Conservation (phyloP, 805 yeast species). For the Suhomyces canberraensis region DNA sequence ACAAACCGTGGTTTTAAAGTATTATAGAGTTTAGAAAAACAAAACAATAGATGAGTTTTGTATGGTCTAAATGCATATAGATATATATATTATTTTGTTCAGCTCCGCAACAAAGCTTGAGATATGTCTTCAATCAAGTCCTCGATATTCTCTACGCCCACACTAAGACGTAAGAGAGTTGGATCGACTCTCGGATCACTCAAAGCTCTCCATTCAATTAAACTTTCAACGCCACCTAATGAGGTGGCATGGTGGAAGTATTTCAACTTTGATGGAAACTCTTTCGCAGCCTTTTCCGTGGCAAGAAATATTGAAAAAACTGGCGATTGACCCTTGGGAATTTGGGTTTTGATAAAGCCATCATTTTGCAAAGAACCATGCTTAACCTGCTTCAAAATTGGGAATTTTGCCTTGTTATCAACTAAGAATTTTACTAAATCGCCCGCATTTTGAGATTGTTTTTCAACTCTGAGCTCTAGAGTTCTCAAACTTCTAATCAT, state of each 20-base stretch:
- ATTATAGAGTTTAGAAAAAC: no score
- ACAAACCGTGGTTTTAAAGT: no score
- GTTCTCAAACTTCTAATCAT: conserved; percentile 80
- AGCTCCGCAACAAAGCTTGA: conserved; percentile 1
- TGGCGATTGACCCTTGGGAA: conserved; percentile 64
- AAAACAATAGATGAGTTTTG: no score
- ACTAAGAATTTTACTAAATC: conserved; percentile 57
- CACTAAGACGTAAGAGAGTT: conserved; percentile 66
- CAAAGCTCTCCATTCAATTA: conserved; percentile 87
- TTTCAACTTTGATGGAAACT: conserved; percentile 61
- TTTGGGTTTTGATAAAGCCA: conserved; percentile 60
- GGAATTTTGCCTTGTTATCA: conserved; percentile 46
- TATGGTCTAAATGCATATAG: no score
- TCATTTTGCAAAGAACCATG: conserved; percentile 82
- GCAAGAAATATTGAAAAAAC: conserved; percentile 65
- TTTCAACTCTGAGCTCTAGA: conserved; percentile 63
- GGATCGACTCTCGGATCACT: conserved; percentile 54
- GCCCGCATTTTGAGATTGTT: conserved; percentile 63
- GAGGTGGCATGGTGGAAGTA: conserved; percentile 90
- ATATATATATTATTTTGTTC: no score
- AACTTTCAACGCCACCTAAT: conserved; percentile 86
- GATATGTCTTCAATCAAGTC: conserved; percentile 67
- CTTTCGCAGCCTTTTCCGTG: conserved; percentile 52
- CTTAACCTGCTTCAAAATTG: conserved; percentile 49
- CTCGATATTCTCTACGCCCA: conserved; percentile 74